Conservation (phyloP, 306 rosid species). For the Ceratonia siliqua region DNA sequence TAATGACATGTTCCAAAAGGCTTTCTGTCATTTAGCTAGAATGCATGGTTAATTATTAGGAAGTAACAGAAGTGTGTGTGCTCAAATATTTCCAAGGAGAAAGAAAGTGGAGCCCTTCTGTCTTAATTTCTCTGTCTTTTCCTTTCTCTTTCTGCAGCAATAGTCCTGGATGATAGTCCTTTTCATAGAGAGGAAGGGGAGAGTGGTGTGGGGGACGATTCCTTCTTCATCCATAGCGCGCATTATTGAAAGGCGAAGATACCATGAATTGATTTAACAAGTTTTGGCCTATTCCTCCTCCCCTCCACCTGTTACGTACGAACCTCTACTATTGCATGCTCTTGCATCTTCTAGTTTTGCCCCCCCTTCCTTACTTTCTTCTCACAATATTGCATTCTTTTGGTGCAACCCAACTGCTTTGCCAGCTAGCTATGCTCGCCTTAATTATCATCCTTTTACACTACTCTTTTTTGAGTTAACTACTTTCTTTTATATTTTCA, state of each 20-base stretch:
- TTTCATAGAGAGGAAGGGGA: slow-evolving; percentile 18
- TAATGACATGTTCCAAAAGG: background rate
- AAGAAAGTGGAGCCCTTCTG: slow-evolving; percentile 42
- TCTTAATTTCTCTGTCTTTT: background rate
- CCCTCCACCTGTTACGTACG: slow-evolving; percentile 32
- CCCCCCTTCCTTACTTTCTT: slow-evolving; percentile 38
- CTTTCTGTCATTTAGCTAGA: slow-evolving; percentile 34
- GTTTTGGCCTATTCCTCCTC: slow-evolving; percentile 30
- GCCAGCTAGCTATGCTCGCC: slow-evolving; percentile 25
- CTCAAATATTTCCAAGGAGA: slow-evolving; percentile 23
- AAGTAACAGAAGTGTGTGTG: slow-evolving; percentile 24
- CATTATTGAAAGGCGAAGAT: slow-evolving; percentile 53
- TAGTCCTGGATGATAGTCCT: slow-evolving; percentile 37
- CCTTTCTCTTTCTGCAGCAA: slow-evolving; percentile 13
- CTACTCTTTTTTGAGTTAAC: no score
- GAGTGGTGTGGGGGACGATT: slow-evolving; percentile 44
- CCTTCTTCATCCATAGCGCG: slow-evolving; percentile 27
- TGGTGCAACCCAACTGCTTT: slow-evolving; percentile 40
- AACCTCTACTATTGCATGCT: slow-evolving; percentile 41
- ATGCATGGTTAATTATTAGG: slow-evolving; percentile 36
- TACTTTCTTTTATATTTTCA: no score
- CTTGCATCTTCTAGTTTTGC: slow-evolving; percentile 35
- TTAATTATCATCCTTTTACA: background rate
- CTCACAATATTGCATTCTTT: slow-evolving; percentile 30
- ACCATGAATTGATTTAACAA: slow-evolving; percentile 45